These are phyloP conservation scores for Keithomyces neogunnii DNA, from an alignment of 2,329 filamentous ascomycete genomes.

Conservation along the genomic window DNA sequence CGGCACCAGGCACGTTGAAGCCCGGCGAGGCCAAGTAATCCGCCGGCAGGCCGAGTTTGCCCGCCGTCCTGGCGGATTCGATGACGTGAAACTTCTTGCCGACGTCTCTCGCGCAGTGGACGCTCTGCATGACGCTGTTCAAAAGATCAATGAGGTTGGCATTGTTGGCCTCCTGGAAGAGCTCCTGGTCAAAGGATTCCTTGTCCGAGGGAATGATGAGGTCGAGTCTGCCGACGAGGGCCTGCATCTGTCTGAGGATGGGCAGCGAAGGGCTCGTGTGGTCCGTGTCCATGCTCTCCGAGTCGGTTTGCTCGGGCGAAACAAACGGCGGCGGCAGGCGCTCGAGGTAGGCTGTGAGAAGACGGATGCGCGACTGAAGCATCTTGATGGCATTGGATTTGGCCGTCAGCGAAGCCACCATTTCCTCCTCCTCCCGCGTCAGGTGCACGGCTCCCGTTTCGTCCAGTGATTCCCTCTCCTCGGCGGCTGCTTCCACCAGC, in stretches of 20 bases:
- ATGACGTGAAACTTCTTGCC: constrained; percentile 65
- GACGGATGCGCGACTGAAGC: constrained; percentile 67
- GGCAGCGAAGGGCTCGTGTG: constrained; percentile 50
- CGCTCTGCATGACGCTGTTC: constrained; percentile 63
- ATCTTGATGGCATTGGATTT: constrained; percentile 93
- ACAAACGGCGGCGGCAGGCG: constrained; percentile 60
- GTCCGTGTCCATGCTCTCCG: constrained; percentile 24
- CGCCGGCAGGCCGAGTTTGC: constrained; percentile 10
- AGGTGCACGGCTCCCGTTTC: constrained; percentile 30
- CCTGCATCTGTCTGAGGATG: constrained; percentile 80
- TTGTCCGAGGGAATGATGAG: constrained; percentile 67
- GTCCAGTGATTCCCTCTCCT: constrained; percentile 23
- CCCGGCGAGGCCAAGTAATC: constrained; percentile 15
- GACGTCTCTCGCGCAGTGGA: constrained; percentile 62
- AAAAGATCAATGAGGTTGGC: constrained; percentile 72
- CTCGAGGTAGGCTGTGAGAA: constrained; percentile 70
- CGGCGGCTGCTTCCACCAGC: constrained; percentile 23
- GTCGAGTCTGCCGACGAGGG: constrained; percentile 73
- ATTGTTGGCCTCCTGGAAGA: constrained; percentile 73
- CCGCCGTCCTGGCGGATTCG: constrained; percentile 29
- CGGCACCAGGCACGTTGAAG: constrained; percentile 18
- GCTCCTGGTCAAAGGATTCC: constrained; percentile 59
- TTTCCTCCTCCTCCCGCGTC: constrained; percentile 52
- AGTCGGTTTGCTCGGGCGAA: constrained; percentile 35
- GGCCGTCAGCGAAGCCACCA: constrained; percentile 62